These are phyloP conservation scores for Fusarium compactum DNA, from an alignment of 2,329 filamentous ascomycete species.

Conservation along the genomic window DNA sequence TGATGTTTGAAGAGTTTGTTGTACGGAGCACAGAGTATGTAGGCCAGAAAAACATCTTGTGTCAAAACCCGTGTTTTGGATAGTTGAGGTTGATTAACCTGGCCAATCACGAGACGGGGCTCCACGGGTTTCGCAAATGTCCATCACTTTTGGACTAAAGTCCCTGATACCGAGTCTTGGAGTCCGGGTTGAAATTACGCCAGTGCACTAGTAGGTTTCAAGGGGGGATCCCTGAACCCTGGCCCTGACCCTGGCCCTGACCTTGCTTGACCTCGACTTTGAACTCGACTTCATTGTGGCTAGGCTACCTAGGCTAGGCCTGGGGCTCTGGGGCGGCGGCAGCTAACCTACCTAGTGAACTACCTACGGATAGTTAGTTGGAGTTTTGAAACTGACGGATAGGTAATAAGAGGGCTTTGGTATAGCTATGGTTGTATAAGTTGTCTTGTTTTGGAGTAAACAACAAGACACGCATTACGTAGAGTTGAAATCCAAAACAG, in stretches of 20 bases:
- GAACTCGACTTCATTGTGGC: neutral
- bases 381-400: conserved; percentile 32
- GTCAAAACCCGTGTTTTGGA: conserved; percentile 17
- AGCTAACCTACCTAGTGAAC: conserved; percentile 43
- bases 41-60: conserved; percentile 25
- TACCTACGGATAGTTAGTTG: conserved; percentile 20
- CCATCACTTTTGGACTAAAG: conserved; percentile 40
- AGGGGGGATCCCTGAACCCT: conserved; percentile 55
- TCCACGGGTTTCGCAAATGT: conserved; percentile 27
- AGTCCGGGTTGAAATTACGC: conserved; percentile 58
- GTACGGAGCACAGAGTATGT: conserved; percentile 4
- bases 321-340: conserved; percentile 28
- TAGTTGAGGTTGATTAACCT: conserved; percentile 17
- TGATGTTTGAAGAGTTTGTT: conserved; percentile 10
- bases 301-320: neutral
- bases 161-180: conserved; percentile 57
- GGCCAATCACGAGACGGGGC: conserved; percentile 29
- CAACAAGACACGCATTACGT: neutral
- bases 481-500: neutral
- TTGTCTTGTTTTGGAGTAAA: conserved; percentile 1
- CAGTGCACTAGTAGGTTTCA: conserved; percentile 67
- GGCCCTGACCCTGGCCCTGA: neutral
- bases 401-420: conserved; percentile 9
- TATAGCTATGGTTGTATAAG: conserved; percentile 5
- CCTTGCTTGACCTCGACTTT: neutral